Base-by-base conservation (phyloP, 164 flowering plant genomes). In the Santalum album region DNA sequence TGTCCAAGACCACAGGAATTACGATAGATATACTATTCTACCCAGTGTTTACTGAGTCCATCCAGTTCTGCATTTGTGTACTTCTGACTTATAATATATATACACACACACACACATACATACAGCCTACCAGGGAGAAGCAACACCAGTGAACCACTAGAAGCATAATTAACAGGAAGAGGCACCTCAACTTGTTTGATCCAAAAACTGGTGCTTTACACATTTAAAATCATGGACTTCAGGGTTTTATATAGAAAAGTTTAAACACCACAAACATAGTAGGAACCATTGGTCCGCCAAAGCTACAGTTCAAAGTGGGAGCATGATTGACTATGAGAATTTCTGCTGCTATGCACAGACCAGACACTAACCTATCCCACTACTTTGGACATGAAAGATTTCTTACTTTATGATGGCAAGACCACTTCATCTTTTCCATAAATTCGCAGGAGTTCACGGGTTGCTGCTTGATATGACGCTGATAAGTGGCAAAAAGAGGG, bases 381-480 rank as follows among this genome's bases (percentile, higher is more conserved):
- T 25, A 39, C 7, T 51, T 14, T n/a, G 3, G 20, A 20, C n/a
- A 29, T 43, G 29, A 19, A 34, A 25, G 39, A 38, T 19, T 23
- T 26, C 49, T 51, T 53, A 3, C 42, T 53, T 72, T 66, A 70
- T 45, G 72, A 66, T 55, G 60, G 58, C 43, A 57, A n/a, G 22
- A 19, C 1, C 12, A 49, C 21, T 44, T 73, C 83, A 26, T 75
- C 83, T 67, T 73, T 75, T 24, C 80, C 83, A 61, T 78, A 78
- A 5, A 78, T 78, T 6, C 80, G 76, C 64, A 71, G 80, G 59
- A 78, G 83, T 61, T 78, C 83, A 7, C 83, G 70, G 7, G 83
- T 78, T 11, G 83, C 80, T 9, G 83, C 83, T 72, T 68, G 78
- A 40, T 55, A 78, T 29, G 83, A 78, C 57, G 75, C 80, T 78